phyloP scores from a whole-genome alignment of 768 basidiomycete species.

The Hortiboletus flavorubellus region DNA sequence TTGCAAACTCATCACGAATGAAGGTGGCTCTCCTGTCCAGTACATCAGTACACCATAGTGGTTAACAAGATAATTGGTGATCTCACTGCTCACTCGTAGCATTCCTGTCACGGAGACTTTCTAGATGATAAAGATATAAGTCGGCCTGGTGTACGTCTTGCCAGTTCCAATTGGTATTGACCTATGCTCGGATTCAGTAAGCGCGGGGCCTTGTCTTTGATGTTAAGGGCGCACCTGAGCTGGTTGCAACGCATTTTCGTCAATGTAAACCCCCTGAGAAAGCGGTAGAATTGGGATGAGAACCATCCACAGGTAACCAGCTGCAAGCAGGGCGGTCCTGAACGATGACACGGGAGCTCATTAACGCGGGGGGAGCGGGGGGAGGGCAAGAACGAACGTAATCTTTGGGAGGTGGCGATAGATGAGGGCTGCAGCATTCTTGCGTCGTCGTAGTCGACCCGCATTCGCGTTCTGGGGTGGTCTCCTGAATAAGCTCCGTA shows the following conservation, averaged over 20 bases:
- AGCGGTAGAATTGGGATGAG: slow-evolving; percentile 65
- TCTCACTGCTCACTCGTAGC: slow-evolving; percentile 70
- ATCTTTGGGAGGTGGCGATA: slow-evolving; percentile 31
- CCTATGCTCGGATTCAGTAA: slow-evolving; percentile 45
- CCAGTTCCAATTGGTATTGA: slow-evolving; percentile 92
- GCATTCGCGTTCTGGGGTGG: slow-evolving; percentile 31
- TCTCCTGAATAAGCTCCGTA: slow-evolving; percentile 16
- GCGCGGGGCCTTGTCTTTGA: neutral
- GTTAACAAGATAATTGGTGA: neutral
- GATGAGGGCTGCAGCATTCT: slow-evolving; percentile 33
- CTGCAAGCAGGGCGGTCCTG: slow-evolving; percentile 56
- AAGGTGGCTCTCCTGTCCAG: slow-evolving; percentile 59
- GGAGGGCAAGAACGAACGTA: slow-evolving; percentile 20
- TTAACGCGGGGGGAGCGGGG: neutral
- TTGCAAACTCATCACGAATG: slow-evolving; percentile 62
- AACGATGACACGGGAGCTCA: neutral
- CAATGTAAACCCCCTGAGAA: slow-evolving; percentile 73
- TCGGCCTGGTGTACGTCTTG: slow-evolving; percentile 86
- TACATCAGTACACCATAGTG: neutral
- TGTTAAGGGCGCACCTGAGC: slow-evolving; percentile 57
- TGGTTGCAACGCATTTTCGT: slow-evolving; percentile 95
- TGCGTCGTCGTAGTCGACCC: slow-evolving; percentile 46
- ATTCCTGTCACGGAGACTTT: slow-evolving; percentile 58
- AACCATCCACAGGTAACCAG: slow-evolving; percentile 84
- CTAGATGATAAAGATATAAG: slow-evolving; percentile 67